Conservation (phyloP, 139 green algal genomes). For the Tetraselmis striata region DNA sequence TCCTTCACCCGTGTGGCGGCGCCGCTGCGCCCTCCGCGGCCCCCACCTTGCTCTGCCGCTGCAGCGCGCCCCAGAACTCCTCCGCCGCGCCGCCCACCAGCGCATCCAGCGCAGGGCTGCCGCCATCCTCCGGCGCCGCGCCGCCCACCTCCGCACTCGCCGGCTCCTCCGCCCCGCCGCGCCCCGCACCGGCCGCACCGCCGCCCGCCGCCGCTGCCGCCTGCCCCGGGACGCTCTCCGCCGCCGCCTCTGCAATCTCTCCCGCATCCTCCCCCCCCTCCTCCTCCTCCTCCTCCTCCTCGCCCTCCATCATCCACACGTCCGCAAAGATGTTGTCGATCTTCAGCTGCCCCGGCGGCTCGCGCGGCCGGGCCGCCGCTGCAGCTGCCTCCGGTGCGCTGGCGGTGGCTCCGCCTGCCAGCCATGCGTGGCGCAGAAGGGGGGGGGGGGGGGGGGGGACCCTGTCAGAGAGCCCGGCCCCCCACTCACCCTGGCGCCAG, state of each 20-base stretch:
- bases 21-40: background rate
- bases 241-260: constrained; percentile 8
- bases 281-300: constrained; percentile 14
- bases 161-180: background rate
- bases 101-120: background rate
- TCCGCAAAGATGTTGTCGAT: constrained; percentile 31
- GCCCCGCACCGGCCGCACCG: constrained; percentile 1
- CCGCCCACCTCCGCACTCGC: background rate
- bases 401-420: no score
- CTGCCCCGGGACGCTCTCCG: background rate
- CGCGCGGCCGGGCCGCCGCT: no score
- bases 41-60: background rate
- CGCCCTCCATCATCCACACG: constrained; percentile 48
- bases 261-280: constrained; percentile 1
- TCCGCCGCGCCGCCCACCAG: background rate
- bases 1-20: background rate
- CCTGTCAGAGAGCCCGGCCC: no score
- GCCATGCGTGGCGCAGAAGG: no score
- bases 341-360: background rate
- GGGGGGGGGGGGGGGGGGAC: no score
- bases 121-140: background rate
- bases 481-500: no score
- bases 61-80: background rate
- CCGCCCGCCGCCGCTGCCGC: background rate
- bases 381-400: no score